phyloP scores from a whole-genome alignment of 495 filamentous ascomycete genomes.

The Penicillium lividum region DNA sequence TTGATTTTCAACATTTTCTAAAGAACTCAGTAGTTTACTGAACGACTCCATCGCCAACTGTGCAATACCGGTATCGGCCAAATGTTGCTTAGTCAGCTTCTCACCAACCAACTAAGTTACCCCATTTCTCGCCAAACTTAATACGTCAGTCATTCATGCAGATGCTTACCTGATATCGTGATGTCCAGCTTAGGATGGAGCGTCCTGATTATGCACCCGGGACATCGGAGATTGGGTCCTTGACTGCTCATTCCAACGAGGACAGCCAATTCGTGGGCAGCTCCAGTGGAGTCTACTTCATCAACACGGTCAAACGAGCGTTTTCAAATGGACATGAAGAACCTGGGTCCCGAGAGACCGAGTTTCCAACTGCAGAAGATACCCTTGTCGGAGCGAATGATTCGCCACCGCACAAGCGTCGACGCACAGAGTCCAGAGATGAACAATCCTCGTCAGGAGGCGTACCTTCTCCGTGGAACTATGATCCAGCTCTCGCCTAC shows the following conservation, averaged over 20 bases:
- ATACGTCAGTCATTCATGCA: background rate
- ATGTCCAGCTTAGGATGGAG: constrained; percentile 34
- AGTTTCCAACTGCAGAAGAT: constrained; percentile 42
- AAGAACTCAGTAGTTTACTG: too few relatives aligned
- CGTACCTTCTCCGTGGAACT: constrained; percentile 30
- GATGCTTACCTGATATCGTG: background rate
- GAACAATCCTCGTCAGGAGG: background rate
- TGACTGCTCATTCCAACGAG: constrained; percentile 44
- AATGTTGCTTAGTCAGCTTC: background rate
- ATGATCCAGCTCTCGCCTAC: constrained; percentile 32
- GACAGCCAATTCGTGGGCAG: constrained; percentile 46
- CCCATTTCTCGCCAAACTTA: background rate
- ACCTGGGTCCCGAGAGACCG: constrained; percentile 22
- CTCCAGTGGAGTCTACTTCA: constrained; percentile 46
- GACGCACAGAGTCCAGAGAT: constrained; percentile 12
- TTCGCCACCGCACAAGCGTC: constrained; percentile 26
- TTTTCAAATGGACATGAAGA: constrained; percentile 32
- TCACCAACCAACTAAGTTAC: background rate
- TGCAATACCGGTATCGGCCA: background rate
- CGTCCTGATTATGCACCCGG: constrained; percentile 31
- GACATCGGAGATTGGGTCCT: constrained; percentile 40
- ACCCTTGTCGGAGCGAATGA: constrained; percentile 38
- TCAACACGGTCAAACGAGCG: constrained; percentile 45
- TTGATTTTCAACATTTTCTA: too few relatives aligned
- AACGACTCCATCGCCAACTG: background rate